These are phyloP conservation scores for Bruguiera gymnorhiza DNA, from an alignment of 345 rosid genomes.

Conservation along the genomic window DNA sequence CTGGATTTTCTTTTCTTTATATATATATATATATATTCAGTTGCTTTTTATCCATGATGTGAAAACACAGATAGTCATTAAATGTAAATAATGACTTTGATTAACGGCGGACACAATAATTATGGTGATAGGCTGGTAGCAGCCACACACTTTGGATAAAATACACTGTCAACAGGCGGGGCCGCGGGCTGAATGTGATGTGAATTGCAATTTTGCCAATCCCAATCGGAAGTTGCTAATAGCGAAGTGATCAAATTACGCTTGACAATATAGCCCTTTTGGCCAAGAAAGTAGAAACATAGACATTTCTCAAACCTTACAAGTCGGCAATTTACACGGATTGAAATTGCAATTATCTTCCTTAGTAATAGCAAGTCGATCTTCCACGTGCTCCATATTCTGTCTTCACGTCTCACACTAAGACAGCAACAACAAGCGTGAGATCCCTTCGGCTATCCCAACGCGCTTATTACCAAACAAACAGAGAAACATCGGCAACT, in stretches of 20 bases:
- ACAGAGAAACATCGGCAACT: background rate
- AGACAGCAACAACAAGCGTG: slow-evolving; percentile 20
- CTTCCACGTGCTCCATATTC: slow-evolving; percentile 24
- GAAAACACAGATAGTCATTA: too few species aligned
- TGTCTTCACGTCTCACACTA: background rate
- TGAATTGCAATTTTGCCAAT: too few species aligned
- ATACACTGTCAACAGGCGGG: too few species aligned
- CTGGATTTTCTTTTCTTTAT: too few species aligned
- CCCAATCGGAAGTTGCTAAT: too few species aligned
- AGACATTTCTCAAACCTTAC: slow-evolving; percentile 3
- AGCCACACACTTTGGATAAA: too few species aligned
- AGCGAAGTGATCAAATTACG: background rate
- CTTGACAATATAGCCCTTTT: background rate
- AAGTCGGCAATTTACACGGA: slow-evolving; percentile 7
- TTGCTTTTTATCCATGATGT: too few species aligned
- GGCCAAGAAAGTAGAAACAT: background rate
- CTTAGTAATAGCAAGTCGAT: background rate
- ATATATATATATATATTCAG: too few species aligned
- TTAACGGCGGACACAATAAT: too few species aligned
- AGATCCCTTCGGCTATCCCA: slow-evolving; percentile 35
- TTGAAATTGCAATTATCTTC: background rate
- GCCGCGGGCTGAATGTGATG: too few species aligned
- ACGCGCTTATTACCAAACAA: slow-evolving; percentile 17
- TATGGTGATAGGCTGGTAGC: too few species aligned
- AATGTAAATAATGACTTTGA: too few species aligned